Evolutionary conservation across 208 protist genomes (phyloP).

Genomic region (Trichomonas tenax): DNA sequence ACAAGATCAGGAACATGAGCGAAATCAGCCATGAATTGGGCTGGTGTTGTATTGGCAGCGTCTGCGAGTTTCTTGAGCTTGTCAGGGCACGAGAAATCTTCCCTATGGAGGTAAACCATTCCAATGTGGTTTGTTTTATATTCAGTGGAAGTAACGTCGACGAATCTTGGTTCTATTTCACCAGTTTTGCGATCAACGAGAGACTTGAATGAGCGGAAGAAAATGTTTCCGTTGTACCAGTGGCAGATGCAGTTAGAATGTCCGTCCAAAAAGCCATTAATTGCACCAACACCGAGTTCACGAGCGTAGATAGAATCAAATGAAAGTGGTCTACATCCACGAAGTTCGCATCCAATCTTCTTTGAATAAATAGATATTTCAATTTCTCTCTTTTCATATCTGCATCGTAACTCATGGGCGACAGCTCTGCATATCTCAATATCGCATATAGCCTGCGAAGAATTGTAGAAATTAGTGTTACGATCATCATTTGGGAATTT

Average conservation of each 20-base stretch:
- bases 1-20: too few relatives aligned
- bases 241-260: neutral
- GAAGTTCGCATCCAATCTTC: constrained; percentile 31
- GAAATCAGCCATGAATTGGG: neutral
- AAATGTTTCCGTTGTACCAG: neutral
- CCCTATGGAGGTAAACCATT: neutral
- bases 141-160: neutral
- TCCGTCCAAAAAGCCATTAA: neutral
- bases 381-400: neutral
- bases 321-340: constrained; percentile 14
- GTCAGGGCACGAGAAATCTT: constrained; percentile 10
- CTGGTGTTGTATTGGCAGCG: neutral
- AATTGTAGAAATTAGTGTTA: neutral
- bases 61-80: neutral
- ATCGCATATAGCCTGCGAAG: neutral
- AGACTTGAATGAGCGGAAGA: neutral
- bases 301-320: constrained; percentile 22
- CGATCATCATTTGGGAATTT: neutral
- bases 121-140: constrained; percentile 18
- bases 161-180: neutral
- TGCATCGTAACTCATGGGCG: neutral
- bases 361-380: neutral
- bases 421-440: neutral
- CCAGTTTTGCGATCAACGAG: neutral
- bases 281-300: constrained; percentile 23